These are phyloP conservation scores for Solidago caesia DNA, from an alignment of 129 eudicot genomes.

Conservation along the genomic window DNA sequence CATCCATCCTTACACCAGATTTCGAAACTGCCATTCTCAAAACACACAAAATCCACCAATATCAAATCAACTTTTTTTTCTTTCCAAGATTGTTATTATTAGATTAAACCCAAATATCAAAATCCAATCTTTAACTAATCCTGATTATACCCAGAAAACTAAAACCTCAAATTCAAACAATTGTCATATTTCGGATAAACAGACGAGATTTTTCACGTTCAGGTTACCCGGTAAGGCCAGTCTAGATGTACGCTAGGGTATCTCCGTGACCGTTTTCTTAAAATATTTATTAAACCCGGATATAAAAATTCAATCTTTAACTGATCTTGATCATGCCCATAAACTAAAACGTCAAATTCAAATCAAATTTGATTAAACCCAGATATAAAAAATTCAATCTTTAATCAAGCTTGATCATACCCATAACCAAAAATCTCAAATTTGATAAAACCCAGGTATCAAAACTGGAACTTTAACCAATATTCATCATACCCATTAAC, in stretches of 20 bases:
- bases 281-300: constrained; percentile 6
- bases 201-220: too few species aligned
- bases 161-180: constrained; percentile 15
- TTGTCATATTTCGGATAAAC: too few species aligned
- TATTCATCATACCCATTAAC: constrained; percentile 21
- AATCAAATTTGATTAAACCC: constrained; percentile 18
- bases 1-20: constrained; percentile 40
- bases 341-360: constrained; percentile 20
- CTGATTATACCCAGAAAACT: constrained; percentile 9
- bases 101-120: constrained; percentile 15
- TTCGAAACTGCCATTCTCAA: constrained; percentile 35
- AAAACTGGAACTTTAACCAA: constrained; percentile 9
- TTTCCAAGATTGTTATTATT: background rate
- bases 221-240: too few species aligned
- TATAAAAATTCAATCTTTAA: background rate
- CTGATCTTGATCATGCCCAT: constrained; percentile 16
- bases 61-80: constrained; percentile 15
- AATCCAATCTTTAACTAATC: constrained; percentile 1
- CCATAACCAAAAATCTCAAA: constrained; percentile 15
- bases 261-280: background rate
- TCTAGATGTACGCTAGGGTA: too few species aligned
- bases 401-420: constrained; percentile 11
- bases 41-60: constrained; percentile 29
- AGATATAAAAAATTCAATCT: background rate
- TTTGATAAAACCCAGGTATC: constrained; percentile 12